Evolutionary conservation across 441 rosid genomes (phyloP).

Genomic region (Sinapis alba): DNA sequence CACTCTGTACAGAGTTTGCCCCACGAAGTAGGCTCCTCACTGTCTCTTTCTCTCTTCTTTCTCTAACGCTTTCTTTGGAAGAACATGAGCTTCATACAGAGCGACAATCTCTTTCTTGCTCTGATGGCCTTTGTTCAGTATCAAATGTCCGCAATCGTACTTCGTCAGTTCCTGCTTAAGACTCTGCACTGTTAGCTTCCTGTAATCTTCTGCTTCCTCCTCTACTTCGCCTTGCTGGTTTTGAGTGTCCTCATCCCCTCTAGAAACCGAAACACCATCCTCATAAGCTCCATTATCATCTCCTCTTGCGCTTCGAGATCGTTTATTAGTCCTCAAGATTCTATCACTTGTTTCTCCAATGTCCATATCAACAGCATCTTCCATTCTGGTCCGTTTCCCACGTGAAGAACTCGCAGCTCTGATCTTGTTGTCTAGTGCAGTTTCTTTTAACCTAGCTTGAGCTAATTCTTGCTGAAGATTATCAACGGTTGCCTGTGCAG

Average conservation of each 20-base stretch:
- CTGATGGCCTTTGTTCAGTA: constrained; percentile 77
- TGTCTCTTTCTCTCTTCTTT: constrained; percentile 29
- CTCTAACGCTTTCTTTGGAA: constrained; percentile 50
- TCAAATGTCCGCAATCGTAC: constrained; percentile 77
- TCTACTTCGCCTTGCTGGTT: constrained; percentile 54
- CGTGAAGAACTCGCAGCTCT: constrained; percentile 74
- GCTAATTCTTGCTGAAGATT: constrained; percentile 84
- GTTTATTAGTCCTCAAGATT: constrained; percentile 62
- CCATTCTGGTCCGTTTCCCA: constrained; percentile 67
- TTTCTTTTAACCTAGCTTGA: constrained; percentile 80
- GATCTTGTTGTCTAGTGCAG: constrained; percentile 83
- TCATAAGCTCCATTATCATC: constrained; percentile 55
- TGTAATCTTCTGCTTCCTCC: constrained; percentile 55
- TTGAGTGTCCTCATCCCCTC: constrained; percentile 63
- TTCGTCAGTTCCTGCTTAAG: constrained; percentile 92
- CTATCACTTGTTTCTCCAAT: constrained; percentile 59
- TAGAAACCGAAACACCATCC: constrained; percentile 72
- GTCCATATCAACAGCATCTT: constrained; percentile 71
- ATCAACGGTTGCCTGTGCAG: constrained; percentile 82
- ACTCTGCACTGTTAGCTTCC: constrained; percentile 73
- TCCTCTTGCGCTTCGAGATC: constrained; percentile 57
- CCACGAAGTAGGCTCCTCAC: constrained; percentile 27
- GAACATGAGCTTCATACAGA: constrained; percentile 73
- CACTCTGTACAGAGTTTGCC: constrained; percentile 32
- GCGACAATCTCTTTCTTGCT: constrained; percentile 88